Evolutionary conservation across 108 stramenopile species (phyloP), one percentile per base, ranked within the genome.

Genomic region (Cyclotella kingstonii): DNA sequence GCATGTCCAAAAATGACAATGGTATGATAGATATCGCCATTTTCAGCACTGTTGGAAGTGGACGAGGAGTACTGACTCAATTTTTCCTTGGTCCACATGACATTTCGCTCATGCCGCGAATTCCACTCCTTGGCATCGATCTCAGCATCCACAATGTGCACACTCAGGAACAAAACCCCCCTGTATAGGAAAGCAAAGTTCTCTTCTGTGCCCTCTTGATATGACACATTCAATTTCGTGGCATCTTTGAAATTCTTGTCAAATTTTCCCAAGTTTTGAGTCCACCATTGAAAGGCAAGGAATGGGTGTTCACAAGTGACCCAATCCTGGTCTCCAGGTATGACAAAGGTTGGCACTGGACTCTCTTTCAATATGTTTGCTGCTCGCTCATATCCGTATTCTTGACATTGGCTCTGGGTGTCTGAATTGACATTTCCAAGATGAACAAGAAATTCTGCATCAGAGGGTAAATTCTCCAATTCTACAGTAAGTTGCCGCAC

Each of bases 281-380:
- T 45, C 91, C 91, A 93, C 18, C 54, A 61, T n/a, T 34, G 18
- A 21, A 84, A 66, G 1, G 85, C 41, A 61, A 47, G 14, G 0
- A 41, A 47, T 2, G 55, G 25, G 0, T 64, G 18, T 36, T 65
- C 73, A 54, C 91, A 93, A 8, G 80, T 82, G 55, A 63, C 66
- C 87, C 87, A 89, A 55, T 93, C 91, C 21, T 79, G 63, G 28
- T 82, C 82, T 23, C 88, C 91, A 19, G 88, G 86, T 1, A 93
- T 61, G 8, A 86, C 63, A 39, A 85, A 75, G 42, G 85, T 48
- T 0, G 91, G 86, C 2, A 87, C 60, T 0, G 81, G 82, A 29
- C 78, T 73, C 31, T 80, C 40, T 38, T 61, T 43, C 22, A 80
- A 38, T 10, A 90, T 41, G 22, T 61, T 49, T 14, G 76, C 60